Conservation (phyloP, 1,139 yeast genomes). For the Trichomonascaceae sp. region DNA sequence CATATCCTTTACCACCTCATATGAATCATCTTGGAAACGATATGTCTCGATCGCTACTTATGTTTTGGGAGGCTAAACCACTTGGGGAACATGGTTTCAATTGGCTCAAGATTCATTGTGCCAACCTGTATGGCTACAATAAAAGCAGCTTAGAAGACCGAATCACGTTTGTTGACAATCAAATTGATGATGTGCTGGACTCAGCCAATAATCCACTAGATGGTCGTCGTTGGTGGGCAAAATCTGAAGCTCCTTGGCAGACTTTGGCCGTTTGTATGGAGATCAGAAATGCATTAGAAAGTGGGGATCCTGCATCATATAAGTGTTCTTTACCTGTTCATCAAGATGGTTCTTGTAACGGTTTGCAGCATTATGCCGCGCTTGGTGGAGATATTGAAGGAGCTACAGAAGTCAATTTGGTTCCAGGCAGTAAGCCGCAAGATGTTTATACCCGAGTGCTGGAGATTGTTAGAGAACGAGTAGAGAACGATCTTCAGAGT, state of each 20-base stretch:
- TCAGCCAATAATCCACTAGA: constrained; percentile 67
- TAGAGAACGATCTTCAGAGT: constrained; percentile 57
- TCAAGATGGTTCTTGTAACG: constrained; percentile 83
- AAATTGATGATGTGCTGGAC: constrained; percentile 54
- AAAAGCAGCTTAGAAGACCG: constrained; percentile 77
- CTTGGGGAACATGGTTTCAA: constrained; percentile 69
- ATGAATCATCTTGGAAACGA: constrained; percentile 85
- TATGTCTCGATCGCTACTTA: constrained; percentile 74
- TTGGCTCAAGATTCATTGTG: constrained; percentile 89
- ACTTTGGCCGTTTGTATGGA: constrained; percentile 83
- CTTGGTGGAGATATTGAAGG: constrained; percentile 66
- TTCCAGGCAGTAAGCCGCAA: constrained; percentile 38
- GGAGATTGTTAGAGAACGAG: constrained; percentile 51
- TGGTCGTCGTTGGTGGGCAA: constrained; percentile 68
- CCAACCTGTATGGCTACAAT: constrained; percentile 83
- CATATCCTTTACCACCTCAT: constrained; percentile 85
- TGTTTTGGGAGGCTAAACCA: constrained; percentile 82
- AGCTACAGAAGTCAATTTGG: constrained; percentile 59
- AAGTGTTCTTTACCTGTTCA: constrained; percentile 85
- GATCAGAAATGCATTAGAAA: constrained; percentile 60
- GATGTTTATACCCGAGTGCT: constrained; percentile 80
- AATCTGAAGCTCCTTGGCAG: constrained; percentile 96
- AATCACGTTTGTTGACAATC: constrained; percentile 61
- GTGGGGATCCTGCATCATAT: constrained; percentile 68
- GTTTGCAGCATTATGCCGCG: constrained; percentile 72